Evolutionary conservation across 345 rosid species (phyloP).

Genomic region (Aquilaria sinensis): DNA sequence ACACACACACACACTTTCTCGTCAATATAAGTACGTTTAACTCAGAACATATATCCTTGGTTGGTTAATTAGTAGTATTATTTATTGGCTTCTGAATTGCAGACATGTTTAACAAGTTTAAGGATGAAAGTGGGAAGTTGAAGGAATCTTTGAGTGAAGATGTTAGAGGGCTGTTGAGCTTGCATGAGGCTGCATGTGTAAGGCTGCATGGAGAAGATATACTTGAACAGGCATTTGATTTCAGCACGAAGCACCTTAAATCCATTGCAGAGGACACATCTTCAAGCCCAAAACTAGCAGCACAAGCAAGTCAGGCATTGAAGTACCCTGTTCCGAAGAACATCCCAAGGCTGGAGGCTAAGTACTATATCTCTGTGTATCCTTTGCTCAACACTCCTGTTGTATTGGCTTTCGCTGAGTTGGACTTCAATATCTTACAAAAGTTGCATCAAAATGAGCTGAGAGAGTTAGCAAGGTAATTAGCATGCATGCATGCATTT

Average conservation of each 20-base stretch:
- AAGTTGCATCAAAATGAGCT: constrained; percentile 20
- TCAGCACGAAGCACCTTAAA: constrained; percentile 11
- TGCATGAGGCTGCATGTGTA: constrained; percentile 24
- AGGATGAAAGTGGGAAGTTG: constrained; percentile 19
- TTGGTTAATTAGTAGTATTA: no score
- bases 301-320: constrained; percentile 13
- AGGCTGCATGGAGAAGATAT: constrained; percentile 14
- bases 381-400: not conserved
- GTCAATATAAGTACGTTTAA: no score
- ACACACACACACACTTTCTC: no score
- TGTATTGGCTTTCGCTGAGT: constrained; percentile 20
- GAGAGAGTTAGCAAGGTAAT: constrained; percentile 10
- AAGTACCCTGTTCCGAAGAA: constrained; percentile 11
- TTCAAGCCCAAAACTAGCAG: constrained; percentile 2
- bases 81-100: not conserved
- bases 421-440: constrained; percentile 29
- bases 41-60: no score
- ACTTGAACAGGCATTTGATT: constrained; percentile 16
- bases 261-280: not conserved
- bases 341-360: constrained; percentile 17
- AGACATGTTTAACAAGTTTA: constrained; percentile 21
- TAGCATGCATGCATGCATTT: no score
- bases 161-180: constrained; percentile 17
- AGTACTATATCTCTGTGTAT: constrained; percentile 14
- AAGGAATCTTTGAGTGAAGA: constrained; percentile 6